Conservation (phyloP, 257 asterid species). For the Solanum habrochaites region DNA sequence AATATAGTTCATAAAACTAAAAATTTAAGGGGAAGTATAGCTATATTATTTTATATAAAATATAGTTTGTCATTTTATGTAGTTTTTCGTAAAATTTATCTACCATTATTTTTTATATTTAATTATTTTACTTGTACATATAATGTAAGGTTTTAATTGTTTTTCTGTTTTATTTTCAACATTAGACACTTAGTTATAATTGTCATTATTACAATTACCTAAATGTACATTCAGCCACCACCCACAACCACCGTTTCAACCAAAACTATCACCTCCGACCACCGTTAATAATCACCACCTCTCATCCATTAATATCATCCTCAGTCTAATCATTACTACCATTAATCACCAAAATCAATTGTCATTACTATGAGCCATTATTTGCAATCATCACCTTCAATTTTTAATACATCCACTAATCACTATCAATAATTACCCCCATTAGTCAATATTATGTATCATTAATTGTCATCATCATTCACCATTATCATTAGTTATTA, state of each 20-base stretch:
- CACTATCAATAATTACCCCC: background rate
- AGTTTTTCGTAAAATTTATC: background rate
- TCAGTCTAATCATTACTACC: background rate
- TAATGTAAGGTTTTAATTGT: too few relatives aligned
- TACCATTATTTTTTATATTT: too few relatives aligned
- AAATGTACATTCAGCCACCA: background rate
- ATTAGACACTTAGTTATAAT: background rate
- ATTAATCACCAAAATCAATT: background rate
- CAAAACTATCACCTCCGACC: background rate
- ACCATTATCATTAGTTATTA: too few relatives aligned
- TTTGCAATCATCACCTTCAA: background rate
- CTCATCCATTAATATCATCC: background rate
- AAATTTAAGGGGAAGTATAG: too few relatives aligned
- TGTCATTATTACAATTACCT: background rate
- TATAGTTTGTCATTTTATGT: too few relatives aligned
- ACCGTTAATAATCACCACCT: background rate
- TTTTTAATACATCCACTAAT: background rate
- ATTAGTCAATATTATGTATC: too few relatives aligned
- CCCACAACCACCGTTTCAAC: background rate
- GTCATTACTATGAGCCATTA: background rate
- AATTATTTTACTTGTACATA: background rate
- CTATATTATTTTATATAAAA: too few relatives aligned
- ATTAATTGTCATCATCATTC: too few relatives aligned
- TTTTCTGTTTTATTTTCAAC: too few relatives aligned
- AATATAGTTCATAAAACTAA: too few relatives aligned